These are phyloP conservation scores for Trichoderma afroharzianum DNA, from an alignment of 2,329 filamentous ascomycete species.

Conservation along the genomic window DNA sequence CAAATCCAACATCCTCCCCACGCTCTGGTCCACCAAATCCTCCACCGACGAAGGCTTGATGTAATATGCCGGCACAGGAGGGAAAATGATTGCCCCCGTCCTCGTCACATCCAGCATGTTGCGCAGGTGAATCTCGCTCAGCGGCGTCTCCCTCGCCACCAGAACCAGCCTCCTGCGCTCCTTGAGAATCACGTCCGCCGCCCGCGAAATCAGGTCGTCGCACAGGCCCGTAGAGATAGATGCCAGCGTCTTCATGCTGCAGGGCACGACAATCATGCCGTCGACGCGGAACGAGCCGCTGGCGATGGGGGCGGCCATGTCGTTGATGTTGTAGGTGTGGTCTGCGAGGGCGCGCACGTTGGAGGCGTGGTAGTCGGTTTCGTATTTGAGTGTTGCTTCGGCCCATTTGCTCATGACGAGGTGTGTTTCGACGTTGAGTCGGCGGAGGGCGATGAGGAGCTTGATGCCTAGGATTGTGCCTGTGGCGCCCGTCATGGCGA, in stretches of 20 bases:
- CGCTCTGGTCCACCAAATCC: slow-evolving; percentile 43
- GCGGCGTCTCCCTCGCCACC: slow-evolving; percentile 42
- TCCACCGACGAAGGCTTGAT: slow-evolving; percentile 37
- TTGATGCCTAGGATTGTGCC: slow-evolving; percentile 20
- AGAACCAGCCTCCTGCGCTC: slow-evolving; percentile 40
- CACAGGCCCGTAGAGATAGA: slow-evolving; percentile 41
- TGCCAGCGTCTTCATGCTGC: slow-evolving; percentile 48
- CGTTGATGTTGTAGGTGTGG: slow-evolving; percentile 20
- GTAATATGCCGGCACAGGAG: slow-evolving; percentile 45
- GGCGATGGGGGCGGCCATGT: slow-evolving; percentile 21
- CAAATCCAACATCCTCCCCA: slow-evolving; percentile 44
- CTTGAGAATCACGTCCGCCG: slow-evolving; percentile 47
- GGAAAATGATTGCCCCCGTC: slow-evolving; percentile 42
- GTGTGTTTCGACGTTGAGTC: slow-evolving; percentile 22
- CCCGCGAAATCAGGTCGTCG: slow-evolving; percentile 44
- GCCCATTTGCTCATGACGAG: slow-evolving; percentile 24
- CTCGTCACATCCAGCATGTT: slow-evolving; percentile 42
- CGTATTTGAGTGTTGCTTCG: slow-evolving; percentile 22
- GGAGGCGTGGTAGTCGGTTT: slow-evolving; percentile 20
- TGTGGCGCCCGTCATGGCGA: slow-evolving; percentile 23
- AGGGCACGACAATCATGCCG: slow-evolving; percentile 47
- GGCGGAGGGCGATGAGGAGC: slow-evolving; percentile 18
- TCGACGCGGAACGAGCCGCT: slow-evolving; percentile 26
- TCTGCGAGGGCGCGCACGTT: slow-evolving; percentile 19
- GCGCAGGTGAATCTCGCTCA: slow-evolving; percentile 44